Percentiles rank a stretch among this genome's conserved stretches.
Conservation (phyloP, 352 stramenopile species). For the Phytophthora multivora region DNA sequence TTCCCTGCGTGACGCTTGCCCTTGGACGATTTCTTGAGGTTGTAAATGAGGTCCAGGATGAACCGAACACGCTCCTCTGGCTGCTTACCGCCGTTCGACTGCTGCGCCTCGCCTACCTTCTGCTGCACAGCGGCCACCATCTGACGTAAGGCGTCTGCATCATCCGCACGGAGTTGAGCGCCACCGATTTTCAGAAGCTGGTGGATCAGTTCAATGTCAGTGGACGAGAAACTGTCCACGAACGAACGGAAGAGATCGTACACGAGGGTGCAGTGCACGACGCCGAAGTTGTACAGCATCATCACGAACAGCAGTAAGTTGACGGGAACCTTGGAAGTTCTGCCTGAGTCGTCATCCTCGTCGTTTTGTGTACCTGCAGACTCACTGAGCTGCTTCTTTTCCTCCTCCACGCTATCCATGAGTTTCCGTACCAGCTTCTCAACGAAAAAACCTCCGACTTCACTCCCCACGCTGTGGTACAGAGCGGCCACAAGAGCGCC, state of each 20-base stretch:
- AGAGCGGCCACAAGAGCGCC: constrained; percentile 69
- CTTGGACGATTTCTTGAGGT: constrained; percentile 96
- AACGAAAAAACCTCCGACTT: constrained; percentile 83
- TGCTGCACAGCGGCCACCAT: constrained; percentile 86
- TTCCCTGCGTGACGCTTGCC: constrained; percentile 52
- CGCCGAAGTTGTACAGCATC: constrained; percentile 92
- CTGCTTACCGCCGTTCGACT: constrained; percentile 35
- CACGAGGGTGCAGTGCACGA: constrained; percentile 90
- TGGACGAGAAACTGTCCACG: constrained; percentile 67
- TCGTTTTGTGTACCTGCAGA: constrained; percentile 9
- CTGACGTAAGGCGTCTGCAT: constrained; percentile 82
- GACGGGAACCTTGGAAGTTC: constrained; percentile 63
- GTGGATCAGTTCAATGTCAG: constrained; percentile 90
- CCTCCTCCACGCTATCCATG: constrained; percentile 47
- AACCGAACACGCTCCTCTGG: constrained; percentile 74
- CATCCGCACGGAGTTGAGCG: constrained; percentile 82
- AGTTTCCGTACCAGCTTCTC: constrained; percentile 77
- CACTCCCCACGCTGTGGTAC: constrained; percentile 79
- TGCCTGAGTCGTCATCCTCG: constrained; percentile 34
- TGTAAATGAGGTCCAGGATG: constrained; percentile 96
- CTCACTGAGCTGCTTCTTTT: constrained; percentile 29
- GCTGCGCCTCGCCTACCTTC: constrained; percentile 56
- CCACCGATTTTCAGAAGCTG: constrained; percentile 84
- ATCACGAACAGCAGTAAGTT: constrained; percentile 89
- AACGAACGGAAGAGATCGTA: constrained; percentile 91